phyloP scores from a whole-genome alignment of 208 protist species.

The Leishmania turanica region DNA sequence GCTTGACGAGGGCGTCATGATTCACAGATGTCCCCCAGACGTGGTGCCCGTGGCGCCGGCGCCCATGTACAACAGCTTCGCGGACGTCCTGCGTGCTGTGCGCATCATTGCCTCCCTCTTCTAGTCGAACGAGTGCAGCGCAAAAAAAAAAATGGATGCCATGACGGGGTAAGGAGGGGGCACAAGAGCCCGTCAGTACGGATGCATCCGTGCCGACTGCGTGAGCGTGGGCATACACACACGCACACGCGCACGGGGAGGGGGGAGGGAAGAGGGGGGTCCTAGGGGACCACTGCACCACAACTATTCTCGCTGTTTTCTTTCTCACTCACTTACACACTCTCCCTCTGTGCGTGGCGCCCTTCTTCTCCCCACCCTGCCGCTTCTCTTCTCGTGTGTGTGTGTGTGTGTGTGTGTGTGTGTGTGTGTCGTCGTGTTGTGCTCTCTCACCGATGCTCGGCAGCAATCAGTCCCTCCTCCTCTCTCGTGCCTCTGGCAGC shows the following conservation, averaged over 20 bases:
- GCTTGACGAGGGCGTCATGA: constrained; percentile 53
- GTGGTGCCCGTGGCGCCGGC: constrained; percentile 77
- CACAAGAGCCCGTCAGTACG: not conserved
- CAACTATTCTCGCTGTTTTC: constrained; percentile 9
- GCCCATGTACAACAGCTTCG: constrained; percentile 95
- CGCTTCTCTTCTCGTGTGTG: not conserved
- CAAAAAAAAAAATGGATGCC: not conserved
- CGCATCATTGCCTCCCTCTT: constrained; percentile 54
- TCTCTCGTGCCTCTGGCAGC: not conserved
- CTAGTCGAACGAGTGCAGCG: not conserved
- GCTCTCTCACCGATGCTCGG: not conserved
- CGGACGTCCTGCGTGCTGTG: constrained; percentile 78
- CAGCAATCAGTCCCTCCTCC: not conserved
- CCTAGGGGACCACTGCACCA: not conserved
- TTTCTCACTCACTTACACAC: not conserved
- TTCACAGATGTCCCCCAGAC: constrained; percentile 61
- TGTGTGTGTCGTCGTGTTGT: not conserved
- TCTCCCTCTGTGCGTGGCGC: not conserved
- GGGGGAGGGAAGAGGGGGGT: constrained; percentile 5
- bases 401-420: not conserved
- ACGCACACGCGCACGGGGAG: not conserved
- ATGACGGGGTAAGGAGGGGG: not conserved
- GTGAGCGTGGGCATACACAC: not conserved
- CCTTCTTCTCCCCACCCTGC: not conserved
- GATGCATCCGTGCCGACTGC: not conserved